Base-by-base conservation (phyloP, 2,329 filamentous ascomycete genomes). In the Alternaria brassicicola region DNA sequence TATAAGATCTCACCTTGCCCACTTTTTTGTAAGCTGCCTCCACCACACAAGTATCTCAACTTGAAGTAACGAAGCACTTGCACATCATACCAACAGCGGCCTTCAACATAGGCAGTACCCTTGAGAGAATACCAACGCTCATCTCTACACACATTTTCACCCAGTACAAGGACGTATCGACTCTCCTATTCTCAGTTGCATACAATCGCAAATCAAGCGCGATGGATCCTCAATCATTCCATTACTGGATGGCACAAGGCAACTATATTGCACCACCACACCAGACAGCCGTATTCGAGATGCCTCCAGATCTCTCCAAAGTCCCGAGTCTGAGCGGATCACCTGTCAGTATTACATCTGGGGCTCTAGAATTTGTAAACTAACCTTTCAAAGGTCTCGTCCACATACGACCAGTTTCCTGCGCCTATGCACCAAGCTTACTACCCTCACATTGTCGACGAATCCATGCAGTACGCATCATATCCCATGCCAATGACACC, bases 401-500 rank as follows among this genome's bases (percentile, higher is more conserved):
- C 74, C 46, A 76, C 74, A 53, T 77, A 76, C 46, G 75, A 78
- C 46, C 68, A 72, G 6, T 73, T 76, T 55, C 73, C 75, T 13
- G 57, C 69, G 28, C 68, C 68, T 19, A 51, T 76, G 48, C 72
- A 69, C 31, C 71, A 73, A 49, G 61, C 64, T 31, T 76, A 74
- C 61, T 77, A 73, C 43, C 70, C 71, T 41, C 73, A 73, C 25
- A 69, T 76, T 33, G 61, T 67, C 57, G 73, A 72, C 55, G 73
- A 77, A 39, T 46, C 64, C 45, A 68, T 75, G 64, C 71, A 66
- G 13, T 76, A 74, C 50, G 65, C 66, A 39, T 64, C 66, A 42
- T 78, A 77, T 57, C 69, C 70, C n/a, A 63, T 77, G 39, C 73
- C 76, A 25, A 71, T 78, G 70, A 78, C 76, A 4, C 76, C 76